These are phyloP conservation scores for Plasmodium gonderi DNA, from an alignment of 169 alveolate species.

Conservation along the genomic window DNA sequence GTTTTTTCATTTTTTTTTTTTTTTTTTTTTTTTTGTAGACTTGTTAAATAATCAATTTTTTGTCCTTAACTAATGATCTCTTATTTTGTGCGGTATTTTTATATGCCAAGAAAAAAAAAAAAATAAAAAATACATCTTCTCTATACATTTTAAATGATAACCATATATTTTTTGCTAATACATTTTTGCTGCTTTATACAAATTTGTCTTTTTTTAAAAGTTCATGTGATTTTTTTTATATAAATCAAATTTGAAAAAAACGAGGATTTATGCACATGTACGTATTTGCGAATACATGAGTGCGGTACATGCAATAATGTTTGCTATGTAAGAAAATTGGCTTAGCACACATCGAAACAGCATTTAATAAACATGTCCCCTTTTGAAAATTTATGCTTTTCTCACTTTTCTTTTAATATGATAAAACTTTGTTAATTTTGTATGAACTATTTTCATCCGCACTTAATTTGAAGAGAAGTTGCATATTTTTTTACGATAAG, in stretches of 20 bases:
- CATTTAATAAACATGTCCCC: not conserved
- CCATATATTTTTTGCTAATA: not conserved
- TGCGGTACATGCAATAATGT: not conserved
- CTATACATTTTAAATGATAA: not conserved
- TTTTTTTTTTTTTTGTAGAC: not conserved
- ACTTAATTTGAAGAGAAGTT: not conserved
- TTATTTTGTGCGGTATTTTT: not conserved
- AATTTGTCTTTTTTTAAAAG: conserved; percentile 48
- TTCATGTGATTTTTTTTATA: not conserved
- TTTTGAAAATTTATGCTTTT: not conserved
- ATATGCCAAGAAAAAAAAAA: not conserved
- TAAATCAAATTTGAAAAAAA: not conserved
- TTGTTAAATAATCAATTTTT: not conserved
- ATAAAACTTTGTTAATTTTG: conserved; percentile 5
- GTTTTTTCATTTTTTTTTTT: not conserved
- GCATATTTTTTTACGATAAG: not conserved
- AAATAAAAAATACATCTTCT: not conserved
- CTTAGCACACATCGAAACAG: not conserved
- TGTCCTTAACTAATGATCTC: not conserved
- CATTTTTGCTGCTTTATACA: not conserved
- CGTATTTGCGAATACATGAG: not conserved
- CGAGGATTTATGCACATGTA: not conserved
- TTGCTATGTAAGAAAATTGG: not conserved
- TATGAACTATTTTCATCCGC: not conserved
- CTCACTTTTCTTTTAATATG: not conserved